Percentiles rank a stretch among this genome's conserved stretches.
Conservation (phyloP, 2,329 filamentous ascomycete genomes). For the Tolypocladium album region DNA sequence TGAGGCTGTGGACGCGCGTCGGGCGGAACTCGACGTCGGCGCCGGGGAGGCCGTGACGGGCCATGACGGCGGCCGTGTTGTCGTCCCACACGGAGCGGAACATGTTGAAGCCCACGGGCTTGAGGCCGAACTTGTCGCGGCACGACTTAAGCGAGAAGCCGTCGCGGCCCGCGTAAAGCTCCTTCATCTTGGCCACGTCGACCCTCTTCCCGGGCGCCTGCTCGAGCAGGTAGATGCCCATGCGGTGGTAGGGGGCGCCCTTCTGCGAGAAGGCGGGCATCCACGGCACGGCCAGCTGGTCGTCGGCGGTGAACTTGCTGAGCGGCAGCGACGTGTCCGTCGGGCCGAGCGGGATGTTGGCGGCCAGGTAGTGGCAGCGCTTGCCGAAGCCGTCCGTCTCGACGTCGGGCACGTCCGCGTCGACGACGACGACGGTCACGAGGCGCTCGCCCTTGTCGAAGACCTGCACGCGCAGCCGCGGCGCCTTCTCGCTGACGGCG, state of each 20-base stretch:
- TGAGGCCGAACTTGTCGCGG: conserved; percentile 56
- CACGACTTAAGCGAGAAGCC: conserved; percentile 68
- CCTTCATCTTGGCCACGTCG: conserved; percentile 46
- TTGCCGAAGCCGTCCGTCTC: conserved; percentile 66
- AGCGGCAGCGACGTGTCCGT: conserved; percentile 53
- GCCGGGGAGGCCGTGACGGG: conserved; percentile 61
- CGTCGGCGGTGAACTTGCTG: conserved; percentile 43
- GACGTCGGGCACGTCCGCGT: conserved; percentile 79
- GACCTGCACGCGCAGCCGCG: conserved; percentile 71
- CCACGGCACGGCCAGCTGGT: conserved; percentile 70
- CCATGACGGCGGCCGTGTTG: conserved; percentile 78
- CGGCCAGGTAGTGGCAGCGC: conserved; percentile 80
- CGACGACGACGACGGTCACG: conserved; percentile 75
- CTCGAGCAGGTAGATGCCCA: conserved; percentile 74
- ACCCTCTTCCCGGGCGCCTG: conserved; percentile 53
- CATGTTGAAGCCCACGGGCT: conserved; percentile 70
- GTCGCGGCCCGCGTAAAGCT: conserved; percentile 44
- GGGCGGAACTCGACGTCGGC: conserved; percentile 77
- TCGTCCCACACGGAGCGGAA: conserved; percentile 91
- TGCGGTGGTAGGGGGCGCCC: conserved; percentile 81
- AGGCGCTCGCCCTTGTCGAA: conserved; percentile 76
- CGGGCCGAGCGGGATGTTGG: conserved; percentile 44
- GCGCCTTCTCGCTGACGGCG: conserved; percentile 58
- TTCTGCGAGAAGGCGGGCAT: conserved; percentile 79
- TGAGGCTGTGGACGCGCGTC: conserved; percentile 61